Evolutionary conservation across 2,329 filamentous ascomycete species (phyloP), one percentile per base, ranked within the genome.

Genomic region (Monilinia polystroma): DNA sequence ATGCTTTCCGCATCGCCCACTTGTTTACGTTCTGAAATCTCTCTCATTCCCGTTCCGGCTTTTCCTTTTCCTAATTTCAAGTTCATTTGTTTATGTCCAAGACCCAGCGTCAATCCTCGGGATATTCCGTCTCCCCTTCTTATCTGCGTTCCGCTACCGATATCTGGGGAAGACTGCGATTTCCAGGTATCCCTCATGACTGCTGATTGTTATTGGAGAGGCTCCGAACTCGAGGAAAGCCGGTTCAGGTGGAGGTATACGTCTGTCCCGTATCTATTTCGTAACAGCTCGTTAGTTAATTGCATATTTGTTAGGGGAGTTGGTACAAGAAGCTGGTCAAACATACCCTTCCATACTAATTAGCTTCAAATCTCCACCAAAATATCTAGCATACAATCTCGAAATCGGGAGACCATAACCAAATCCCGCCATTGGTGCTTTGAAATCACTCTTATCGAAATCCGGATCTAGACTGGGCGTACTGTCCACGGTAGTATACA

Each of bases 271-370:
- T 99, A 99, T 68, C 94, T 97, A 20, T 66, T 58, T 59, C 11
- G 20, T 7, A 8, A 1, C 10, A 35, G 43, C 62, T 71, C 70
- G 78, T 75, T 63, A 69, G 64, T 65, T 29, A 4, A 8, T 51
- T 51, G 29, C 63, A 23, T 11, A n/a, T 32, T 12, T 51, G 26
- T 64, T 23, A 63, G 45, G 60, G 18, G 69, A 68, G 38, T 49
- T 41, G 14, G 47, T 26, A 10, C 65, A 43, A 45, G 68, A 70
- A 51, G 23, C 14, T 41, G 35, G 26, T 51, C 7, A 59, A 62
- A 78, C 90, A 83, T 82, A 97, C 92, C 95, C 95, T 83, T 99
- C 95, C 95, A 99, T 99, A 78, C 93, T 97, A 76, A 99, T 99
- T 78, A 99, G 80, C 80, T 98, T 98, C 74, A 99, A 79, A 78